These are phyloP conservation scores for Zarea fungicola DNA, from an alignment of 2,329 filamentous ascomycete genomes.

Conservation along the genomic window DNA sequence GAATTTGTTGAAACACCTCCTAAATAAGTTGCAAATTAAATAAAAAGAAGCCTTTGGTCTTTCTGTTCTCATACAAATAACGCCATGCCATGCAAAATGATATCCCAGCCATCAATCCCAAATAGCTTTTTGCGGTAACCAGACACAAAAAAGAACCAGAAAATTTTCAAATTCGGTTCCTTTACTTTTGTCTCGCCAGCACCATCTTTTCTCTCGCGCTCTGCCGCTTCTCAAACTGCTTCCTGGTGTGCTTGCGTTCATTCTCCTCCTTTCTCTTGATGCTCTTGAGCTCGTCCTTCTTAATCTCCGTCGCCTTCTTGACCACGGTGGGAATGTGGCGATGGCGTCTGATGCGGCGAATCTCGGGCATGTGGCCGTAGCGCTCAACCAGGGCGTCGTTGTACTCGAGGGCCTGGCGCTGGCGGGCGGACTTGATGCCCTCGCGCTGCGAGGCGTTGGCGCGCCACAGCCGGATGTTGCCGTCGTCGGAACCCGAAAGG, in stretches of 20 bases:
- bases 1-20: too few species aligned
- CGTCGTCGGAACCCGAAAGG: conserved; percentile 87
- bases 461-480: conserved; percentile 83
- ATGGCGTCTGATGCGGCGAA: conserved; percentile 83
- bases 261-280: conserved; percentile 94
- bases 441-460: conserved; percentile 77
- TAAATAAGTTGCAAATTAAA: too few species aligned
- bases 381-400: conserved; percentile 77
- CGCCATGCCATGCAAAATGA: conserved; percentile 14
- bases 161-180: too few species aligned
- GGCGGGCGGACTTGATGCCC: conserved; percentile 78
- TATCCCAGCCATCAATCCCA: conserved; percentile 13
- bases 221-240: conserved; percentile 67
- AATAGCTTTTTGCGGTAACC: neutral
- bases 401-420: conserved; percentile 87
- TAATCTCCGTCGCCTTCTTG: conserved; percentile 95
- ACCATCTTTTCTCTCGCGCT: conserved; percentile 93
- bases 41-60: neutral
- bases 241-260: conserved; percentile 83
- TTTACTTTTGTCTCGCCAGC: conserved; percentile 57
- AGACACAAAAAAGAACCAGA: neutral
- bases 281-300: conserved; percentile 77
- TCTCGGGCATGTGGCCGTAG: conserved; percentile 94
- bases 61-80: neutral
- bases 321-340: conserved; percentile 87